Conservation (phyloP, 1,284 basidiomycete species). For the Ceratobasidium sp. region DNA sequence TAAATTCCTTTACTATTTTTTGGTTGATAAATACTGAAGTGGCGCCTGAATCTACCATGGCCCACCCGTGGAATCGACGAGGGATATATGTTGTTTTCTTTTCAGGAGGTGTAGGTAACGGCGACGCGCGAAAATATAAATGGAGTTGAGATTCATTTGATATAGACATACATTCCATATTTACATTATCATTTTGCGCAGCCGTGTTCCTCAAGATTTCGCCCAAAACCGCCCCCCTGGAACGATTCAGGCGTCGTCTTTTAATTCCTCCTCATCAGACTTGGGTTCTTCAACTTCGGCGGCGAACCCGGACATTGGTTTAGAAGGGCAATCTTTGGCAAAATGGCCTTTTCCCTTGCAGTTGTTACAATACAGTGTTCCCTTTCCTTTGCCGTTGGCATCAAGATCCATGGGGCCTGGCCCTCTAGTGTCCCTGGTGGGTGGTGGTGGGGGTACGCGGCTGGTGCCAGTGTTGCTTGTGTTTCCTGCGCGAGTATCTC, state of each 20-base stretch:
- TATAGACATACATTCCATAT: constrained; percentile 13
- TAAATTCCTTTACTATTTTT: too few species aligned
- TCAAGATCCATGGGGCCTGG: constrained; percentile 7
- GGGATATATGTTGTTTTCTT: not conserved
- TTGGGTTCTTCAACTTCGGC: not conserved
- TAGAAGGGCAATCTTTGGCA: not conserved
- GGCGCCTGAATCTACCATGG: not conserved
- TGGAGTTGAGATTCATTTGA: not conserved
- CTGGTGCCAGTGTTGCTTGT: not conserved
- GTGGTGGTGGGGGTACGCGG: too few species aligned
- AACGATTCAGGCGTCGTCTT: not conserved
- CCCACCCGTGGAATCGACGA: not conserved
- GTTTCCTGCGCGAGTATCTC: not conserved
- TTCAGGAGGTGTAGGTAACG: not conserved
- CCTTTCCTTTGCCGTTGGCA: not conserved
- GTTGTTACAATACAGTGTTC: not conserved
- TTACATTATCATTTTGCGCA: not conserved
- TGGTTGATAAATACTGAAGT: too few species aligned
- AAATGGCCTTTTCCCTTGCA: constrained; percentile 1
- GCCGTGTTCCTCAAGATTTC: not conserved
- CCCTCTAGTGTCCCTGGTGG: not conserved
- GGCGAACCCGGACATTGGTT: not conserved
- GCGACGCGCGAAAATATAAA: not conserved
- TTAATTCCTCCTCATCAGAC: not conserved
- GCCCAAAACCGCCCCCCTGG: constrained; percentile 12